These are phyloP conservation scores for Acanthamoeba lenticulata DNA, from an alignment of 208 protist species.

Conservation along the genomic window DNA sequence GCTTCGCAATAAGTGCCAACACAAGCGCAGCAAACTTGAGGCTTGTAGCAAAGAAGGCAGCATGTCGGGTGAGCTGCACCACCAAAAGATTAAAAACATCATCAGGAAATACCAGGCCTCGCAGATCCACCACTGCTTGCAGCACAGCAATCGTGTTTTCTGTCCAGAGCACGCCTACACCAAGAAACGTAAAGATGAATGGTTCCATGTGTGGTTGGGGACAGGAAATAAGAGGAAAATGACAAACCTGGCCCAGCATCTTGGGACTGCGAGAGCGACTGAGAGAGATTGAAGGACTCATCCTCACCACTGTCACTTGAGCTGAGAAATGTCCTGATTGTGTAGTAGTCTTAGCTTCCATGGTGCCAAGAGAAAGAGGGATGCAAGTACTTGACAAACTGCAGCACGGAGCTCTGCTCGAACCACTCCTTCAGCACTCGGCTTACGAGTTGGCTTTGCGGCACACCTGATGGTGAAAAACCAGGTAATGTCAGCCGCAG, in stretches of 20 bases:
- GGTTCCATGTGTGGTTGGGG: too few relatives aligned
- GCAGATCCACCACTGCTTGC: neutral
- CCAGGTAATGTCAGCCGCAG: too few relatives aligned
- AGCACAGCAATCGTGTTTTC: neutral
- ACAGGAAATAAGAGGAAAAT: too few relatives aligned
- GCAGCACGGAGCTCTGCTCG: neutral
- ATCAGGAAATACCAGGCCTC: neutral
- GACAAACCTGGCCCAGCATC: neutral
- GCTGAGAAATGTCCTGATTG: neutral
- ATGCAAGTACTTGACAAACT: slow-evolving; percentile 25
- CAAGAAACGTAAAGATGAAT: too few relatives aligned
- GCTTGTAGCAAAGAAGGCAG: neutral
- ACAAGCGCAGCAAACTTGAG: neutral
- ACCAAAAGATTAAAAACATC: neutral
- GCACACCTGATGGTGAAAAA: neutral
- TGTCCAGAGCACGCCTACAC: neutral
- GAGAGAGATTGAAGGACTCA: neutral
- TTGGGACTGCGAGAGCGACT: neutral
- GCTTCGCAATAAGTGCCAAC: neutral
- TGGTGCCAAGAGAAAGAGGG: too few relatives aligned
- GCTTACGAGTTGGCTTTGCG: neutral
- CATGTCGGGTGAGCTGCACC: neutral
- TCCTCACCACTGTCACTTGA: neutral
- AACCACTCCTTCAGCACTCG: neutral
- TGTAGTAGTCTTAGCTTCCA: neutral